These are phyloP conservation scores for Taiozyma sp. DNA, from an alignment of 1,139 yeast genomes.

Conservation along the genomic window DNA sequence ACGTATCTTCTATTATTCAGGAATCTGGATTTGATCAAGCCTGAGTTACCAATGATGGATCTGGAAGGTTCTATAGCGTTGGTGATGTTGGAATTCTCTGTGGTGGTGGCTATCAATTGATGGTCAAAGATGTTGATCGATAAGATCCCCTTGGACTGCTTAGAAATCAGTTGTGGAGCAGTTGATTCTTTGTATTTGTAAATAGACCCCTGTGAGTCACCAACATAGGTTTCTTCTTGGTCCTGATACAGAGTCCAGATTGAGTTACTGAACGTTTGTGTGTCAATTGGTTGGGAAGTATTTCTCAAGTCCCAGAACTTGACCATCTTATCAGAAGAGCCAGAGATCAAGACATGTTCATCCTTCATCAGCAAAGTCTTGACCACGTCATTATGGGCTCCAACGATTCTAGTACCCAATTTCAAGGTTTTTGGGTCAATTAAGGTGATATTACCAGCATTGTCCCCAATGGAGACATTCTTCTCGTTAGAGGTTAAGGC, in stretches of 20 bases:
- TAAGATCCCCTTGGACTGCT: conserved; percentile 24
- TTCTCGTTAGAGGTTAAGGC: conserved; percentile 44
- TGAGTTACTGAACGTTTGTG: conserved; percentile 24
- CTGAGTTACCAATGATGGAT: conserved; percentile 51
- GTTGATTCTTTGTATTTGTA: conserved; percentile 21
- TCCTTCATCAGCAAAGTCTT: conserved; percentile 55
- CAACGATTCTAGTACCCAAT: conserved; percentile 52
- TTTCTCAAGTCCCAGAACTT: conserved; percentile 80
- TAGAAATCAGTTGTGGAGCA: conserved; percentile 8
- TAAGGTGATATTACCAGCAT: conserved; percentile 28
- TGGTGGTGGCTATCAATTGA: conserved; percentile 41
- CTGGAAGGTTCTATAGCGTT: conserved; percentile 26
- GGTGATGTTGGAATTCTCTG: conserved; percentile 36
- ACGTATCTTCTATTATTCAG: conserved; percentile 80
- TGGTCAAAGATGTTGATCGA: conserved; percentile 2
- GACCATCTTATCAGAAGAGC: conserved; percentile 78
- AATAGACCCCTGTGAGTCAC: conserved; percentile 74
- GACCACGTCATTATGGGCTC: conserved; percentile 84
- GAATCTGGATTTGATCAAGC: conserved; percentile 62
- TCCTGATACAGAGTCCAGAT: conserved; percentile 51
- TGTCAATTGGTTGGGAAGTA: conserved; percentile 38
- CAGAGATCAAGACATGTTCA: conserved; percentile 60
- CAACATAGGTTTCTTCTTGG: conserved; percentile 63
- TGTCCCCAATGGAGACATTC: conserved; percentile 52
- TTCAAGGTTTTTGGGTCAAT: conserved; percentile 26